Evolutionary conservation across 352 stramenopile species (phyloP).

Genomic region (Globisporangium parvum): DNA sequence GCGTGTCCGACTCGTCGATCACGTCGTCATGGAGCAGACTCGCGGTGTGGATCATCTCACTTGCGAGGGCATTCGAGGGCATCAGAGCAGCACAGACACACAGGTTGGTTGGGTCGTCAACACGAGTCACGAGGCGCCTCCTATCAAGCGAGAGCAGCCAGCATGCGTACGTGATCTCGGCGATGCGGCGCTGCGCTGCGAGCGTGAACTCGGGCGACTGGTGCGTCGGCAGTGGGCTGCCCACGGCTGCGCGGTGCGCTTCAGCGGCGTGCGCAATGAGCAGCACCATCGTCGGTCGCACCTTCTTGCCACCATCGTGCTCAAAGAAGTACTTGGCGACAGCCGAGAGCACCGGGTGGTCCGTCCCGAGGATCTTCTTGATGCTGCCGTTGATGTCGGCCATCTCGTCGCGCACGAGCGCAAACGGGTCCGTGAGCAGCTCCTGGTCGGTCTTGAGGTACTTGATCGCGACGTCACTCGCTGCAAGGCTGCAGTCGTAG

Average conservation of each 20-base stretch:
- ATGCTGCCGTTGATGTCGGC: conserved; percentile 91
- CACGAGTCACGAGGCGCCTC: not conserved
- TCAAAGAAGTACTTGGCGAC: conserved; percentile 96
- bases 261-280: conserved; percentile 91
- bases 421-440: conserved; percentile 88
- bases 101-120: not conserved
- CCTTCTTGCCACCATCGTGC: conserved; percentile 96
- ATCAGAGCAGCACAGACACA: not conserved
- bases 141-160: not conserved
- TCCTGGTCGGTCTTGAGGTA: conserved; percentile 50
- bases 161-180: conserved; percentile 74
- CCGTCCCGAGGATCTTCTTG: conserved; percentile 93
- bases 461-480: conserved; percentile 26
- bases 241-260: conserved; percentile 50
- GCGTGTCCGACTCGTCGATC: conserved; percentile 96
- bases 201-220: conserved; percentile 75
- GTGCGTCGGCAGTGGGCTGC: conserved; percentile 28
- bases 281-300: conserved; percentile 97
- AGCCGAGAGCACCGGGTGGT: conserved; percentile 95
- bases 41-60: conserved; percentile 99
- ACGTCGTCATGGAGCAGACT: conserved; percentile 99
- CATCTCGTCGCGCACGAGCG: conserved; percentile 89
- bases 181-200: conserved; percentile 68
- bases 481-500: conserved; percentile 6
- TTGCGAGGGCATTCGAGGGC: not conserved